Evolutionary conservation across 768 basidiomycete species (phyloP).

Genomic region (Psilocybe cubensis): DNA sequence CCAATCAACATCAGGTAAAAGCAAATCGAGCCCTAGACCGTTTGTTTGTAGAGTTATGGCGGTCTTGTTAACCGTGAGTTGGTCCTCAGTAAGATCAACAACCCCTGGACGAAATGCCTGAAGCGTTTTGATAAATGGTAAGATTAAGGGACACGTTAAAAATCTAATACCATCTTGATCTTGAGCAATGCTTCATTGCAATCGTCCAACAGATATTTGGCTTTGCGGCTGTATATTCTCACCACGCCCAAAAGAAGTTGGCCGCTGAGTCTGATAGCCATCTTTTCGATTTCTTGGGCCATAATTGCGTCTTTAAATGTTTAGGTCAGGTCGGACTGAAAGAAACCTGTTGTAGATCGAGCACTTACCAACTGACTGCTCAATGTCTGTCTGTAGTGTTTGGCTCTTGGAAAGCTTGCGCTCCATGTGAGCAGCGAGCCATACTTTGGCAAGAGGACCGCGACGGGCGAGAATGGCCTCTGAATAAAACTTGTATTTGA

Average conservation of each 20-base stretch:
- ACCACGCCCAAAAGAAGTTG: constrained; percentile 96
- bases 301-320: constrained; percentile 78
- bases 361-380: constrained; percentile 79
- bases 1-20: constrained; percentile 85
- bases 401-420: constrained; percentile 96
- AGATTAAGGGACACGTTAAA: not conserved
- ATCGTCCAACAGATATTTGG: constrained; percentile 96
- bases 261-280: constrained; percentile 96
- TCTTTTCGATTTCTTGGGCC: constrained; percentile 88
- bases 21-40: constrained; percentile 78
- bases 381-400: constrained; percentile 93
- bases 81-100: constrained; percentile 96
- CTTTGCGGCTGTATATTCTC: constrained; percentile 96
- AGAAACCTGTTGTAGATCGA: not conserved
- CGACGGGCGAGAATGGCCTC: constrained; percentile 93
- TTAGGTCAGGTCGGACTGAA: not conserved
- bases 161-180: constrained; percentile 83
- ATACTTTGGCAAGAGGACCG: constrained; percentile 94
- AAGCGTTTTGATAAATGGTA: constrained; percentile 7
- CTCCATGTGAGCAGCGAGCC: constrained; percentile 99
- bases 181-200: constrained; percentile 96
- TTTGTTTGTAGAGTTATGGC: constrained; percentile 86
- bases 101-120: constrained; percentile 94
- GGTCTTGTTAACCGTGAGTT: constrained; percentile 83
- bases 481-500: constrained; percentile 85